Percentiles rank a stretch among this genome's conserved stretches.
phyloP scores from a whole-genome alignment of 2,329 filamentous ascomycete genomes.

The Dryadomyces quercivorus region DNA sequence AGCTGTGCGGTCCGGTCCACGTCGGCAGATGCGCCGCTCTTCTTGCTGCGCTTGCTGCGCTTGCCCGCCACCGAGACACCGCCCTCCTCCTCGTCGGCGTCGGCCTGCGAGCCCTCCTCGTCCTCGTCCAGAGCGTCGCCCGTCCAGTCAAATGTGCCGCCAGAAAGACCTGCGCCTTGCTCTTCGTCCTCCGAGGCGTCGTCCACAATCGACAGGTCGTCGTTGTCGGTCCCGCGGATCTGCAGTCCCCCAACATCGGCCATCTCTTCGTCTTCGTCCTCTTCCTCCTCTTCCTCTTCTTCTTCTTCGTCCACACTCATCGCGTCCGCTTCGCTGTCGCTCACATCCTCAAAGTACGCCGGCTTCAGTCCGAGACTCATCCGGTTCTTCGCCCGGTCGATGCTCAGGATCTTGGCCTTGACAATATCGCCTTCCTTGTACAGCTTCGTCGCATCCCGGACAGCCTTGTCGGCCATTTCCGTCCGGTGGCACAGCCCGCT shows the following conservation, averaged over 20 bases:
- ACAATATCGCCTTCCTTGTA: conserved; percentile 88
- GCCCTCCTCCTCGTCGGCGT: conserved; percentile 18
- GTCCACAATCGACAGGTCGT: conserved; percentile 8
- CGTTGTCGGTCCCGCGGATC: conserved; percentile 31
- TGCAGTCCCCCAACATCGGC: conserved; percentile 31
- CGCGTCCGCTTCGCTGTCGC: conserved; percentile 20
- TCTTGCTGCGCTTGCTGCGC: conserved; percentile 55
- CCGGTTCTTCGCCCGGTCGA: conserved; percentile 62
- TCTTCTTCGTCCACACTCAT: conserved; percentile 27
- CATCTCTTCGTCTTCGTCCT: conserved; percentile 37
- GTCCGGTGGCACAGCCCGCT: conserved; percentile 88
- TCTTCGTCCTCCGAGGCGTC: conserved; percentile 16
- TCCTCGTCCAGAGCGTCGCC: conserved; percentile 51
- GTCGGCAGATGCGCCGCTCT: conserved; percentile 56
- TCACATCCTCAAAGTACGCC: conserved; percentile 62
- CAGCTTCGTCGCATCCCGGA: conserved; percentile 76
- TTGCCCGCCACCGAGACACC: conserved; percentile 35
- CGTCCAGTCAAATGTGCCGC: conserved; percentile 80
- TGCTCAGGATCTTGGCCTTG: conserved; percentile 75
- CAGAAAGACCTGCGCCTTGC: conserved; percentile 42
- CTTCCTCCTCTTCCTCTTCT: conserved; percentile 29
- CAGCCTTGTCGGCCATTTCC: conserved; percentile 75
- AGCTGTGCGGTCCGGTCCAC: conserved; percentile 88
- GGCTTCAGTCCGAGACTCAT: conserved; percentile 90
- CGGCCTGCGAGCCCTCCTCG: conserved; percentile 38